Evolutionary conservation across 371 early-diverging fungal species (phyloP), one percentile per base, ranked within the genome.

Genomic region (Rhizopus microsporus): DNA sequence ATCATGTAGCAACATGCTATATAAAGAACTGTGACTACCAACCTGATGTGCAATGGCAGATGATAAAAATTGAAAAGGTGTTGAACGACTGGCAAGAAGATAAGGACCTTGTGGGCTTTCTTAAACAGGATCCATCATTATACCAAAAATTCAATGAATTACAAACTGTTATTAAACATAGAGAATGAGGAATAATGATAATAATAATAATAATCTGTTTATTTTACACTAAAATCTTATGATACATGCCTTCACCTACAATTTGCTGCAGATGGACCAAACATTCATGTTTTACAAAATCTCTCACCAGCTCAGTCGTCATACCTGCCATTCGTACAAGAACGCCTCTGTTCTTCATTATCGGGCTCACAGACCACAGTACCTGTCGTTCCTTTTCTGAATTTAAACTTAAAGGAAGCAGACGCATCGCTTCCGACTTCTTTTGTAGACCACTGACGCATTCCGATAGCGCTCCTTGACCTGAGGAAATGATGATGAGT

Each of bases 211-310:
- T 23, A 0, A 23, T 23, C 23, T 23, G 23, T 7, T 47, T 7
- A 23, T 37, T 37, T 50, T 69, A 76, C 67, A 73, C 64, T 4
- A 76, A 54, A 6, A 76, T 46, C 47, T 76, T 76, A 16, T 50
- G 44, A 59, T 71, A 76, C 77, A 76, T 76, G 67, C 77, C 77
- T 37, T 69, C 69, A 7, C 77, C 77, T 15, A 77, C 60, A 39
- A 74, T 67, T 5, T 59, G 37, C 33, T 65, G 47, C 10, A 77
- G 51, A 1, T 70, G 72, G 40, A 60, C 31, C 7, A 78, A 51
- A 54, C 75, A 74, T 29, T 72, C 64, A 15, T 61, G 37, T 16
- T 79, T 79, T 43, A 79, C 65, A 69, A 79, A 79, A 53, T 74
- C 68, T 6, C 73, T 59, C 3, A 79, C 80, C 59, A 65, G 42